These are phyloP conservation scores for Candida morakotiae DNA, from an alignment of 805 yeast species.

Conservation along the genomic window DNA sequence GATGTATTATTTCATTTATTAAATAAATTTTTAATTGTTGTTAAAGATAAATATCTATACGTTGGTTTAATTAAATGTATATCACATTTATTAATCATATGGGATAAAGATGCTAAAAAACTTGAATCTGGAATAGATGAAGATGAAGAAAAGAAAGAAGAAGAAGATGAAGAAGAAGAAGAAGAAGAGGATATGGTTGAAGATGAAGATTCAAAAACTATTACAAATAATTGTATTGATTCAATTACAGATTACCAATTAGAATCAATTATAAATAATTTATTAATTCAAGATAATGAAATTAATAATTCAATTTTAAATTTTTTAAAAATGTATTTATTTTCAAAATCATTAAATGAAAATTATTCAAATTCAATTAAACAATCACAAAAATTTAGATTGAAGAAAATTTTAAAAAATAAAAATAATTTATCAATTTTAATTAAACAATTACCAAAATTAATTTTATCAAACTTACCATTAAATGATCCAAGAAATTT, in stretches of 20 bases:
- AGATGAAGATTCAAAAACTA: constrained; percentile 7
- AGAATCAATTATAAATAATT: constrained; percentile 51
- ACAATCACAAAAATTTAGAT: constrained; percentile 30
- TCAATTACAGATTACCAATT: constrained; percentile 36
- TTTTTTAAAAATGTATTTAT: constrained; percentile 74
- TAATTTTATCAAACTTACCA: constrained; percentile 38
- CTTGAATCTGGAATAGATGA: constrained; percentile 29
- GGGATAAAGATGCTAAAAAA: constrained; percentile 14
- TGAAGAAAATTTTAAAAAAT: constrained; percentile 49
- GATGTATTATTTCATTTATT: constrained; percentile 64
- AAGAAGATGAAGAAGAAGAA: constrained; percentile 12
- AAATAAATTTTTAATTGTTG: constrained; percentile 43
- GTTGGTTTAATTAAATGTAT: constrained; percentile 71
- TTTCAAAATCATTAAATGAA: constrained; percentile 50
- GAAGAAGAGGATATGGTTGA: constrained; percentile 11
- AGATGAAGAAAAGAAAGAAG: constrained; percentile 11
- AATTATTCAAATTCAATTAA: constrained; percentile 22
- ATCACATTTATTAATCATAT: constrained; percentile 63
- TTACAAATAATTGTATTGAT: constrained; percentile 37
- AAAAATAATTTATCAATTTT: constrained; percentile 48
- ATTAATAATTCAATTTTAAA: constrained; percentile 70
- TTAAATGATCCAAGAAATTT: constrained; percentile 24
- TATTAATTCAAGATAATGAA: constrained; percentile 69
- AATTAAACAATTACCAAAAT: constrained; percentile 56
- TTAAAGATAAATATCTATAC: constrained; percentile 66